Base-by-base conservation (phyloP, 2,329 filamentous ascomycete species). In the Leptosphaerulina australis region DNA sequence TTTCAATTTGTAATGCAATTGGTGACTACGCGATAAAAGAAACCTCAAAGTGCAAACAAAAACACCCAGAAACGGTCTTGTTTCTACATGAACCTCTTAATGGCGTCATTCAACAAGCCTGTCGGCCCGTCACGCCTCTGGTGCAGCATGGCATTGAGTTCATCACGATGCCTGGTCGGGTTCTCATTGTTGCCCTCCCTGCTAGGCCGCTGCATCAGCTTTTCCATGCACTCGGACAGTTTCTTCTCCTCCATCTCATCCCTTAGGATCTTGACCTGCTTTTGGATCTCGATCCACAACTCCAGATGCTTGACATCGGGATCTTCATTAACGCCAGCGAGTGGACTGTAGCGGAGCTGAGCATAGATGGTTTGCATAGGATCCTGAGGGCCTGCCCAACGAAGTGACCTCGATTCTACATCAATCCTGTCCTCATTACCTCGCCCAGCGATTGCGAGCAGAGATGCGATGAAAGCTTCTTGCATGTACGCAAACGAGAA, bases 401-500 rank as follows among this genome's bases (percentile, higher is more conserved):
- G 58, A 22, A 56, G 44, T n/a, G 53, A 46, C 5, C 60, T 52
- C 20, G 35, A 24, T 6, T 53, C 49, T 2, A 38, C 44, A 4
- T 56, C 52, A 11, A 38, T 29, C 20, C 35, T 43, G 12, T 50
- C 55, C 21, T 62, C 57, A 15, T 59, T 57, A 2, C 59, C 54
- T 21, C 66, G 59, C 11, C 52, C 52, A 12, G 70, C 70, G 25
- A 73, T 73, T 20, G 68, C 68, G 14, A 77, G 61, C 14, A 77
- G 62, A 7, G 71, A 62, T 1, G 70, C 71, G 14, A 77, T 66
- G 54, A 77, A 77, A 2, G 72, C 71, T 49, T 77, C 75, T 50
- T 77, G 74, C 63, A 77, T 73, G 50, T 77, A 77, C 2, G 75
- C 75, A 52, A 77, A 77, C n/a, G 68, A 73, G 56, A 77, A 77